Evolutionary conservation across 2,329 filamentous ascomycete species (phyloP).

Genomic region (Pezizomycotina sp.): DNA sequence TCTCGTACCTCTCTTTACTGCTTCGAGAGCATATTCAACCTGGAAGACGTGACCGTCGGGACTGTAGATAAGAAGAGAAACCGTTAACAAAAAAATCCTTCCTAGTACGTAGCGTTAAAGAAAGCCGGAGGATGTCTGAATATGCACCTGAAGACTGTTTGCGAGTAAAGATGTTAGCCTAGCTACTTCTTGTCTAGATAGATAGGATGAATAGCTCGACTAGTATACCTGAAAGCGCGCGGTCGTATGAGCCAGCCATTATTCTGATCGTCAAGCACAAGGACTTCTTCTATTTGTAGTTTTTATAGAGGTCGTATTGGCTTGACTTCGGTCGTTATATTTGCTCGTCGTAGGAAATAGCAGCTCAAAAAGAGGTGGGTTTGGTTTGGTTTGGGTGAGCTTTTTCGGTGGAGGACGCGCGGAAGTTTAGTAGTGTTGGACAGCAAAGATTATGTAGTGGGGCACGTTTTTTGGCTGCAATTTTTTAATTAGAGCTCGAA

Average conservation of each 20-base stretch:
- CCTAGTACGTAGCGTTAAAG: conserved; percentile 5
- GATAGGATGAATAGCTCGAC: conserved; percentile 20
- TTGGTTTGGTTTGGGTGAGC: too few species aligned
- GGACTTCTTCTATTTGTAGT: too few species aligned
- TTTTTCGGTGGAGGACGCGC: too few species aligned
- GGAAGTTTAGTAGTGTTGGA: too few species aligned
- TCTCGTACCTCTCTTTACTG: conserved; percentile 78
- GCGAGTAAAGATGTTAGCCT: conserved; percentile 29
- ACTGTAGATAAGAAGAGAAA: conserved; percentile 43
- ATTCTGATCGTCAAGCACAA: conserved; percentile 2
- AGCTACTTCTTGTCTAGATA: conserved; percentile 28
- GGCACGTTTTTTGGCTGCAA: too few species aligned
- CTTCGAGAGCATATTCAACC: conserved; percentile 97
- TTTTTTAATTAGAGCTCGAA: too few species aligned
- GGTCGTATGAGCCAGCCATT: conserved; percentile 67
- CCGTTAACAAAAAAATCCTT: conserved; percentile 8
- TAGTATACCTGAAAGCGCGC: conserved; percentile 78
- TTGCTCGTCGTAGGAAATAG: too few species aligned
- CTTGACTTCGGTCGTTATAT: too few species aligned
- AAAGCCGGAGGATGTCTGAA: conserved; percentile 20
- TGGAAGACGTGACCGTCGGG: conserved; percentile 99
- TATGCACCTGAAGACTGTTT: conserved; percentile 63
- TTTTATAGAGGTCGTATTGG: too few species aligned
- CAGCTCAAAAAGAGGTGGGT: too few species aligned
- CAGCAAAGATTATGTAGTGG: too few species aligned